Percentiles rank a stretch among this genome's conserved stretches.
phyloP scores from a whole-genome alignment of 768 basidiomycete genomes.

The Psilocybe azurescens region DNA sequence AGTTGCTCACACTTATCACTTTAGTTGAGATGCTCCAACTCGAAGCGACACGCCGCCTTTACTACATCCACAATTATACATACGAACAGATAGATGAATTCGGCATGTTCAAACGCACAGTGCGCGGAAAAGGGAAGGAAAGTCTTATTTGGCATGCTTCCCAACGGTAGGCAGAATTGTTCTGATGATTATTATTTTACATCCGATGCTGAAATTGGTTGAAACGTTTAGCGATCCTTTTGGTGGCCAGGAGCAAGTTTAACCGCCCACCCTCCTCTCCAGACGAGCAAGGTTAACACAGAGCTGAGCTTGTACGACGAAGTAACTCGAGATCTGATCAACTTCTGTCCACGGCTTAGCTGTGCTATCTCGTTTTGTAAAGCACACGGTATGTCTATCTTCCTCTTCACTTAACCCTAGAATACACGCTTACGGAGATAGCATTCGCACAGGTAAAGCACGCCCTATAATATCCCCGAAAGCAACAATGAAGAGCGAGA shows the following conservation, averaged over 20 bases:
- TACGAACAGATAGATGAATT: constrained; percentile 41
- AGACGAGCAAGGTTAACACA: constrained; percentile 21
- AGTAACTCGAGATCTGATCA: constrained; percentile 33
- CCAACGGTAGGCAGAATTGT: constrained; percentile 42
- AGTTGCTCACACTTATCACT: background rate
- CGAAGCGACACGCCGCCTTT: constrained; percentile 47
- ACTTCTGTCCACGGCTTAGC: constrained; percentile 52
- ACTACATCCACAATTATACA: constrained; percentile 31
- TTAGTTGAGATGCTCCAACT: constrained; percentile 55
- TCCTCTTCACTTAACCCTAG: too few species aligned
- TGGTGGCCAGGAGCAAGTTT: background rate
- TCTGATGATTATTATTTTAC: background rate
- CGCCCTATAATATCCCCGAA: constrained; percentile 4
- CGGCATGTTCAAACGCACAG: constrained; percentile 28
- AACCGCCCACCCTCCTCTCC: background rate
- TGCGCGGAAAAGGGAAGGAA: constrained; percentile 27
- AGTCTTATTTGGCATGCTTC: constrained; percentile 49
- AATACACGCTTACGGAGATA: too few species aligned
- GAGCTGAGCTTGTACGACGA: constrained; percentile 34
- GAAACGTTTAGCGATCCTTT: constrained; percentile 35
- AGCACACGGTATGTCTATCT: constrained; percentile 35
- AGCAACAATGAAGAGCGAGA: constrained; percentile 6
- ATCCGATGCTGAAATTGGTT: background rate
- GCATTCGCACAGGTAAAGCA: background rate
- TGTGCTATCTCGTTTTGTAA: constrained; percentile 47